Base-by-base conservation (phyloP, 306 rosid species). In the Dalbergia cochinchinensis region DNA sequence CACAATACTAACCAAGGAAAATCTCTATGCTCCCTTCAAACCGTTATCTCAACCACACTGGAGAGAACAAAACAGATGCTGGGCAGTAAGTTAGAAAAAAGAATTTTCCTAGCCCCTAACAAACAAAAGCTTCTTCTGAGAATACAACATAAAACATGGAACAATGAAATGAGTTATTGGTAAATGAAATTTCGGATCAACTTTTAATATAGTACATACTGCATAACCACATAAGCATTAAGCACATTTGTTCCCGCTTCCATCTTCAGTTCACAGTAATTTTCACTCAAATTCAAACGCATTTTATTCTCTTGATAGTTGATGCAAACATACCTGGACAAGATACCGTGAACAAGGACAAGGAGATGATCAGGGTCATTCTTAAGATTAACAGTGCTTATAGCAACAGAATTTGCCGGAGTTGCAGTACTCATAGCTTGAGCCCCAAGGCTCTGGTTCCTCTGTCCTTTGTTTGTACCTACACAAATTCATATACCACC, bases 321-420 rank as follows among this genome's bases (percentile, higher is more conserved):
- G 59, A n/a, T 22, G 42, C 14, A 70, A 77, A 53, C 44, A 82
- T 86, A 93, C 97, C 98, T 85, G 13, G 94, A 89, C 82, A 82
- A 69, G 73, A 91, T 87, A 71, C 98, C 98, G 79, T 94, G 98
- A 67, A 94, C 98, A 78, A 94, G 97, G 65, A 94, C 94, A 77
- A 94, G 95, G 65, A 94, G 98, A 85, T 94, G 98, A 74, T 91
- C 94, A 5, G 97, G 95, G 55, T 84, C 86, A 39, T 83, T 69
- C 62, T 79, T 80, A 4, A 37, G 65, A 76, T 71, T 79, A 26
- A 61, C 63, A 73, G 73, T 58, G 71, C 77, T 79, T 58, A 55
- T 71, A n/a, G 86, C 80, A 44, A 68, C 62, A 18, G 85, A 76
- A 51, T 65, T 85, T 71, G 90, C 95, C 13, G 60, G 81, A 37